phyloP scores from a whole-genome alignment of 257 asterid species.

The Echium plantagineum region DNA sequence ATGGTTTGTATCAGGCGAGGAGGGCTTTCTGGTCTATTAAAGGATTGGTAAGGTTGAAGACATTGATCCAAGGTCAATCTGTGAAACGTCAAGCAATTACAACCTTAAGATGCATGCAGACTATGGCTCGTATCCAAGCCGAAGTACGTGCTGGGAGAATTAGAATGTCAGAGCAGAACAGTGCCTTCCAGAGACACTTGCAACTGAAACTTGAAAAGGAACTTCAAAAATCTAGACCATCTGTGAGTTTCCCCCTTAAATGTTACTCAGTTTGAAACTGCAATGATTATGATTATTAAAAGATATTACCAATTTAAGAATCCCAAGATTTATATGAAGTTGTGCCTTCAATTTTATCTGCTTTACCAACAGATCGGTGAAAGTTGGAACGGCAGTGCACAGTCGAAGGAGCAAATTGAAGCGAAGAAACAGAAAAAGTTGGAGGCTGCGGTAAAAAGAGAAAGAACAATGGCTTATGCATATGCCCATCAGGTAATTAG shows the following conservation, averaged over 20 bases:
- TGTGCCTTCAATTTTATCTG: slow-evolving; percentile 7
- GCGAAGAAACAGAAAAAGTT: slow-evolving; percentile 42
- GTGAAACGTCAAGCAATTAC: slow-evolving; percentile 54
- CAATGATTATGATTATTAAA: background rate
- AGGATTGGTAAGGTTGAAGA: slow-evolving; percentile 60
- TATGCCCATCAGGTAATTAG: slow-evolving; percentile 53
- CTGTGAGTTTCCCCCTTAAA: slow-evolving; percentile 33
- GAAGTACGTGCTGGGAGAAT: slow-evolving; percentile 56
- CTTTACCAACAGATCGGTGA: slow-evolving; percentile 31
- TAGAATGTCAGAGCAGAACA: slow-evolving; percentile 47
- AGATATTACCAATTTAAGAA: background rate
- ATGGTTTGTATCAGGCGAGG: slow-evolving; percentile 38
- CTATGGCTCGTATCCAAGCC: slow-evolving; percentile 51
- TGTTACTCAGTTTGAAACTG: background rate
- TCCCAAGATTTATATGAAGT: background rate
- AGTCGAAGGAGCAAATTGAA: slow-evolving; percentile 60
- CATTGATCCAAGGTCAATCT: slow-evolving; percentile 47
- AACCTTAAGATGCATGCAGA: slow-evolving; percentile 63
- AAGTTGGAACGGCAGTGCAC: slow-evolving; percentile 56
- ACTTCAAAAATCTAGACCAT: slow-evolving; percentile 32
- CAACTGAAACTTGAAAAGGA: slow-evolving; percentile 57
- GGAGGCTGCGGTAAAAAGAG: slow-evolving; percentile 74
- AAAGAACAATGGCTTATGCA: slow-evolving; percentile 77
- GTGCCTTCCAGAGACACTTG: slow-evolving; percentile 56
- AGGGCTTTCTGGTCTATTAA: slow-evolving; percentile 55